These are phyloP conservation scores for Lizonia empirigonia DNA, from an alignment of 2,329 filamentous ascomycete genomes.

Conservation along the genomic window DNA sequence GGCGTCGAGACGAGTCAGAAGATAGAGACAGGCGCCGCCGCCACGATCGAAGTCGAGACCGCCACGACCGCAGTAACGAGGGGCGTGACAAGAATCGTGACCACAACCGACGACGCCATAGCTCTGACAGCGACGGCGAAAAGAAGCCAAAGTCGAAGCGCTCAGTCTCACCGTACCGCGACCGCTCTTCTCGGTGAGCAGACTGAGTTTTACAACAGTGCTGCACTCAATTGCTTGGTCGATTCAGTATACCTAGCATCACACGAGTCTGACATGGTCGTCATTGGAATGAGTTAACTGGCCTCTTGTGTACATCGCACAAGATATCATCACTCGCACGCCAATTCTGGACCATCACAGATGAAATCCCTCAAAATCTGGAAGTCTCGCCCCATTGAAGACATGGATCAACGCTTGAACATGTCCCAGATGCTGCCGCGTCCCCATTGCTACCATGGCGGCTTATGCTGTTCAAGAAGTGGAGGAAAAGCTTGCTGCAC, in stretches of 20 bases:
- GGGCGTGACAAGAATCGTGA: constrained; percentile 5
- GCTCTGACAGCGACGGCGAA: constrained; percentile 16
- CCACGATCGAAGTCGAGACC: constrained; percentile 21
- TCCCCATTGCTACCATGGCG: not conserved
- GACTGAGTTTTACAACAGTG: too few species aligned
- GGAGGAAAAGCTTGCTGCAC: too few species aligned
- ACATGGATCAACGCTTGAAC: not conserved
- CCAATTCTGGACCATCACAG: not conserved
- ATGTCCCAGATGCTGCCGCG: not conserved
- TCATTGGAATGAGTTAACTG: not conserved
- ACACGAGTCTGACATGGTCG: not conserved
- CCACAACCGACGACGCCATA: constrained; percentile 20
- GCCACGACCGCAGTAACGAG: constrained; percentile 19
- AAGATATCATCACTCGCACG: not conserved
- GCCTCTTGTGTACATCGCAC: not conserved
- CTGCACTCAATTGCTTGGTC: too few species aligned
- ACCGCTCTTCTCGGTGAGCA: constrained; percentile 1
- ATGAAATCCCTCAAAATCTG: not conserved
- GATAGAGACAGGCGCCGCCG: constrained; percentile 19
- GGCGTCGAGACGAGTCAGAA: constrained; percentile 17
- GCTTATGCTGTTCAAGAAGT: too few species aligned
- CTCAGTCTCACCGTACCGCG: constrained; percentile 9
- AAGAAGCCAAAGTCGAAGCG: constrained; percentile 14
- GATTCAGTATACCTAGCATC: too few species aligned
- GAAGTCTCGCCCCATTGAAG: not conserved